Conservation (phyloP, 495 filamentous ascomycete species). For the Trichoderma reesei region DNA sequence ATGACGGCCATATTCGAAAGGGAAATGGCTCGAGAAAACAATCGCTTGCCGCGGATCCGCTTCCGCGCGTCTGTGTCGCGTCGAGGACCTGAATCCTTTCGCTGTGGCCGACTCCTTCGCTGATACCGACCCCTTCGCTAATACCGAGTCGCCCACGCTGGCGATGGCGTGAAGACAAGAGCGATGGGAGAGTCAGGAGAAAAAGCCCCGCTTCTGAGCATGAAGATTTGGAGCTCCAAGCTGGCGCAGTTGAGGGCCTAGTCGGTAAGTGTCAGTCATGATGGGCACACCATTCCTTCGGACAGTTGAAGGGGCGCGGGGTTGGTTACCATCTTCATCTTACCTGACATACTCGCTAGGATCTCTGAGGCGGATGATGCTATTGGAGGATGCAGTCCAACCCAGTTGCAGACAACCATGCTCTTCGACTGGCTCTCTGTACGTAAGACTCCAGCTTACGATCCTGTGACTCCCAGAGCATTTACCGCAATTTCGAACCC, state of each 20-base stretch:
- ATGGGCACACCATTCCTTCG: not conserved
- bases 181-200: not conserved
- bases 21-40: not conserved
- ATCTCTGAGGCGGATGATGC: not conserved
- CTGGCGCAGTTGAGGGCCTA: not conserved
- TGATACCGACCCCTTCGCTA: not conserved
- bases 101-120: not conserved
- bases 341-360: not conserved
- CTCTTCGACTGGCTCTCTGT: too few species aligned
- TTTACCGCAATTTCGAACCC: slow-evolving; percentile 8
- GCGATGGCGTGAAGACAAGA: not conserved
- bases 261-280: not conserved
- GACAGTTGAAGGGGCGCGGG: not conserved
- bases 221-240: not conserved
- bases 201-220: not conserved
- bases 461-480: not conserved
- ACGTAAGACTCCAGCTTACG: not conserved
- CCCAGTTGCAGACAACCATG: too few species aligned
- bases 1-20: not conserved
- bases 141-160: too few species aligned
- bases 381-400: too few species aligned
- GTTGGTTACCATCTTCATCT: not conserved
- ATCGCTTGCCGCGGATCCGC: slow-evolving; percentile 6
- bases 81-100: not conserved
- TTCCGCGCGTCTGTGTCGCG: slow-evolving; percentile 4